Evolutionary conservation across 345 rosid genomes (phyloP).

Genomic region (Excoecaria agallocha): DNA sequence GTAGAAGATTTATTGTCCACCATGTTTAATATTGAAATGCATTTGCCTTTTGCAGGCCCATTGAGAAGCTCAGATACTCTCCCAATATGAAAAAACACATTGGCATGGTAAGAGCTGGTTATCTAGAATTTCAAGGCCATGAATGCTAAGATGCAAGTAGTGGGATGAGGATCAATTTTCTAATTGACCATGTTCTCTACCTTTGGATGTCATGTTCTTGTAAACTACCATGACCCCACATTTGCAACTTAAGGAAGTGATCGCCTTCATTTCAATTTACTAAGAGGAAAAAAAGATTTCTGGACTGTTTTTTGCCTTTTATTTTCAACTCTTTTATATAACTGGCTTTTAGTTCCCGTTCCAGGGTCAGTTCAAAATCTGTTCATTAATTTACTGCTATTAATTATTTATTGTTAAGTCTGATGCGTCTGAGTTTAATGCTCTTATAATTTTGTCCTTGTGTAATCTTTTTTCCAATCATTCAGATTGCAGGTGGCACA

Average conservation of each 20-base stretch:
- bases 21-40: conserved; percentile 9
- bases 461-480: conserved; percentile 13
- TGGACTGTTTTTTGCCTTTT: background rate
- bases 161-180: background rate
- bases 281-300: background rate
- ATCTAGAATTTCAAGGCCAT: conserved; percentile 4
- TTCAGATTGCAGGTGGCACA: conserved; percentile 89
- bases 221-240: background rate
- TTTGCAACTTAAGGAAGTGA: background rate
- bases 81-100: conserved; percentile 95
- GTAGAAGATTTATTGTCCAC: background rate
- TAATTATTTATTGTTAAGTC: background rate
- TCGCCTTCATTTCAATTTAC: background rate
- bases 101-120: conserved; percentile 75
- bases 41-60: conserved; percentile 63
- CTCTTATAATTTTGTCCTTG: background rate
- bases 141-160: background rate
- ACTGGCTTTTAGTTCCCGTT: background rate
- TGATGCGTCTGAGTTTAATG: background rate
- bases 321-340: background rate
- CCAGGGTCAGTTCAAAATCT: background rate
- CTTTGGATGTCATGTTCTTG: background rate
- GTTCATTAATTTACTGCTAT: conserved; percentile 1
- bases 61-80: conserved; percentile 81
- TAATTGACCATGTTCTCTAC: background rate